These are phyloP conservation scores for Lactarius akahatsu DNA, from an alignment of 768 basidiomycete species.

Conservation along the genomic window DNA sequence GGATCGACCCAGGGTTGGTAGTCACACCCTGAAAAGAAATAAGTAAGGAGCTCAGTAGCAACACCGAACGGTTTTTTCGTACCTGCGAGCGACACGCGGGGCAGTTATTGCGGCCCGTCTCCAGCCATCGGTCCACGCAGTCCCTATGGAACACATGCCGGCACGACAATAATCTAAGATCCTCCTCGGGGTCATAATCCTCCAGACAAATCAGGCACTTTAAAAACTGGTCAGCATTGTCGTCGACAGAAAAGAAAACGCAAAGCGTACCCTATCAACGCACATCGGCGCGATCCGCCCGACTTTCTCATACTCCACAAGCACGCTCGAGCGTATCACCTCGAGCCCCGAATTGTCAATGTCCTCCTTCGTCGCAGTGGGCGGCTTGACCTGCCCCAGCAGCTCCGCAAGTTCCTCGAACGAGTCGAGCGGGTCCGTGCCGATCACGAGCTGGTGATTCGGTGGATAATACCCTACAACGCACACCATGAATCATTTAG, in stretches of 20 bases:
- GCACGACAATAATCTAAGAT: constrained; percentile 78
- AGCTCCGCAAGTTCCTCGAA: constrained; percentile 86
- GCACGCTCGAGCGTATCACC: constrained; percentile 53
- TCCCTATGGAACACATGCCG: constrained; percentile 86
- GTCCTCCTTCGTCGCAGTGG: constrained; percentile 78
- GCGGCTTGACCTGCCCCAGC: constrained; percentile 78
- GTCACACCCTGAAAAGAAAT: constrained; percentile 10
- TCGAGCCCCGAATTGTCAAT: constrained; percentile 82
- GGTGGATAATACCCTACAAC: constrained; percentile 84
- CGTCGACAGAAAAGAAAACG: neutral
- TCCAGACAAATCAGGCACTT: constrained; percentile 86
- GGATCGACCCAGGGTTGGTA: neutral
- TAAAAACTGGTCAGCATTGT: neutral
- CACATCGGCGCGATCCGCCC: constrained; percentile 58
- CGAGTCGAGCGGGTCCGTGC: constrained; percentile 67
- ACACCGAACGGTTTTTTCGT: constrained; percentile 26
- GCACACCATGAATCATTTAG: no score
- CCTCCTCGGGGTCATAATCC: constrained; percentile 76
- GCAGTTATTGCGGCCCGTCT: constrained; percentile 77
- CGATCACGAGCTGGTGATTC: constrained; percentile 85
- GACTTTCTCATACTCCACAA: constrained; percentile 48
- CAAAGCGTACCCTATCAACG: constrained; percentile 65
- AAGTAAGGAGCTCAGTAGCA: neutral
- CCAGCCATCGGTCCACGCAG: constrained; percentile 63
- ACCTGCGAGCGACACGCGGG: constrained; percentile 86